phyloP scores from a whole-genome alignment of 164 flowering plant species.

The Berberis vulgaris region DNA sequence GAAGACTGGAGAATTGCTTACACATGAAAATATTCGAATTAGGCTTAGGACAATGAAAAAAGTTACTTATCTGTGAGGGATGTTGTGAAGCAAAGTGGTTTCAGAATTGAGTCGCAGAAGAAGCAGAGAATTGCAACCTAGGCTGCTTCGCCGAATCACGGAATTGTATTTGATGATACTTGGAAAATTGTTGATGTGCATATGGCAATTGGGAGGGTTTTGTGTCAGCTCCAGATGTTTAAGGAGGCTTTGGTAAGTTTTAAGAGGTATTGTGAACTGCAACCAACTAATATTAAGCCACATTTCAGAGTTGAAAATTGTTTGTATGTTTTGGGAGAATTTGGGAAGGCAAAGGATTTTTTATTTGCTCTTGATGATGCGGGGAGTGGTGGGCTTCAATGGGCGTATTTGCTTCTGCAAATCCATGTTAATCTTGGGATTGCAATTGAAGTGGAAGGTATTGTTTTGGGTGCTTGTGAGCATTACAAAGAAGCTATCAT shows the following conservation, averaged over 20 bases:
- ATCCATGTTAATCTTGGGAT: slow-evolving; percentile 93
- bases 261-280: slow-evolving; percentile 87
- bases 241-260: slow-evolving; percentile 81
- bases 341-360: background rate
- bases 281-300: slow-evolving; percentile 82
- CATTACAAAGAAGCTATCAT: slow-evolving; percentile 89
- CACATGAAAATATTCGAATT: too few relatives aligned
- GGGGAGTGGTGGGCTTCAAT: slow-evolving; percentile 61
- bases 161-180: slow-evolving; percentile 84
- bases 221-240: slow-evolving; percentile 79
- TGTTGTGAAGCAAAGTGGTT: too few relatives aligned
- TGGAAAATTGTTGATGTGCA: slow-evolving; percentile 97
- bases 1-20: too few relatives aligned
- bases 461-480: slow-evolving; percentile 87
- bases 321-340: slow-evolving; percentile 8
- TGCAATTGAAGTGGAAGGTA: slow-evolving; percentile 83
- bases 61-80: too few relatives aligned
- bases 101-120: slow-evolving; percentile 27
- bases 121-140: slow-evolving; percentile 79
- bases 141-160: slow-evolving; percentile 91
- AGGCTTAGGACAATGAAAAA: too few relatives aligned
- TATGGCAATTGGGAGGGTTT: slow-evolving; percentile 90
- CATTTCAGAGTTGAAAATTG: slow-evolving; percentile 90
- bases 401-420: slow-evolving; percentile 85
- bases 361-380: background rate